These are phyloP conservation scores for Galium porrigens DNA, from an alignment of 305 asterid species.

Conservation along the genomic window DNA sequence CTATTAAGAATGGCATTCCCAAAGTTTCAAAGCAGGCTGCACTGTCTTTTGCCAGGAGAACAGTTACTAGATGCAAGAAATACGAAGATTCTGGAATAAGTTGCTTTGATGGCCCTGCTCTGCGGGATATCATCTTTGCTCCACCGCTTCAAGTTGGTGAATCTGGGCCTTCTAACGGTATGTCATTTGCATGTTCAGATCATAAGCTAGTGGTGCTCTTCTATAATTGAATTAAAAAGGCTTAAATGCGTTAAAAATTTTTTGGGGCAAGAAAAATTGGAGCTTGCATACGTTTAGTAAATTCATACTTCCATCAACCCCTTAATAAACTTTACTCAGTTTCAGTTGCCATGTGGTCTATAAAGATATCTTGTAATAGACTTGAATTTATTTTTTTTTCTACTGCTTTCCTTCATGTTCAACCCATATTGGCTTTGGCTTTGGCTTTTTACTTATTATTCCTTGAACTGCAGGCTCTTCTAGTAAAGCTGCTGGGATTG, in stretches of 20 bases:
- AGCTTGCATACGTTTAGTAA: background rate
- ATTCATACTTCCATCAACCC: background rate
- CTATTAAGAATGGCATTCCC: constrained; percentile 61
- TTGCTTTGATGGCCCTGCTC: constrained; percentile 64
- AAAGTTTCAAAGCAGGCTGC: constrained; percentile 74
- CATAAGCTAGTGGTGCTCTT: constrained; percentile 25
- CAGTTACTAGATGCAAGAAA: constrained; percentile 58
- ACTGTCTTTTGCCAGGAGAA: constrained; percentile 63
- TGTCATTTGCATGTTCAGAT: constrained; percentile 22
- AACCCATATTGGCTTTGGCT: background rate
- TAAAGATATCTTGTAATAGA: background rate
- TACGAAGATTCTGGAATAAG: constrained; percentile 59
- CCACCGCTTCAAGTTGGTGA: constrained; percentile 52
- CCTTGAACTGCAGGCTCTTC: constrained; percentile 15
- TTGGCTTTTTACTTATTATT: constrained; percentile 6
- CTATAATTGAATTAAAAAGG: background rate
- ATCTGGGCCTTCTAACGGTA: constrained; percentile 38
- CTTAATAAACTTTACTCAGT: background rate
- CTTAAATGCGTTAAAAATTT: background rate
- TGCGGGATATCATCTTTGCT: constrained; percentile 59
- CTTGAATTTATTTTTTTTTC: background rate
- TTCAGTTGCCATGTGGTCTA: background rate
- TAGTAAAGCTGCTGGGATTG: constrained; percentile 26
- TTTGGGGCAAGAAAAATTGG: background rate
- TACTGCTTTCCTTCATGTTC: background rate